Conservation (phyloP, 2,329 filamentous ascomycete species). For the Botrytis tulipae region DNA sequence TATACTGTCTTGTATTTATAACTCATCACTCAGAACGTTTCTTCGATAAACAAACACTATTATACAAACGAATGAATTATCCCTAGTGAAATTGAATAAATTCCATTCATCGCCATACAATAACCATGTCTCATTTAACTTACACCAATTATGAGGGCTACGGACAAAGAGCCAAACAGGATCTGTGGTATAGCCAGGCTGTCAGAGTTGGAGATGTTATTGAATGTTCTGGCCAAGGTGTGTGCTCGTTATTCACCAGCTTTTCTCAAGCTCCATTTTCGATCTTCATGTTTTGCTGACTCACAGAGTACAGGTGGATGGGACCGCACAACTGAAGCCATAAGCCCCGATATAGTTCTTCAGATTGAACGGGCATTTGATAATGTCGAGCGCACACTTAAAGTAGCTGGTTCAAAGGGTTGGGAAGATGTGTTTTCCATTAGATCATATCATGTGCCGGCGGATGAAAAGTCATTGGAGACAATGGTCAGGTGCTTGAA, state of each 20-base stretch:
- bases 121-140: background rate
- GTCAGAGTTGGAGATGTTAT: slow-evolving; percentile 49
- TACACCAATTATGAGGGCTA: background rate
- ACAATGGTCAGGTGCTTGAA: background rate
- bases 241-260: background rate
- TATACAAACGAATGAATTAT: background rate
- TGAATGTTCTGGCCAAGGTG: slow-evolving; percentile 49
- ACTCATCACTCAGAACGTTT: background rate
- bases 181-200: slow-evolving; percentile 45
- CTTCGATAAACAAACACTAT: background rate
- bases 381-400: slow-evolving; percentile 49
- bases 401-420: slow-evolving; percentile 53
- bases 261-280: background rate
- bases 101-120: background rate
- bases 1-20: background rate
- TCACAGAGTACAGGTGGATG: slow-evolving; percentile 38
- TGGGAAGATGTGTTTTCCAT: slow-evolving; percentile 55
- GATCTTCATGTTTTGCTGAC: background rate
- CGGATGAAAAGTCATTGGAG: slow-evolving; percentile 33
- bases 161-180: background rate
- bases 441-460: slow-evolving; percentile 46
- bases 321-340: slow-evolving; percentile 32
- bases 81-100: too few relatives aligned
- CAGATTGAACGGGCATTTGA: slow-evolving; percentile 54
- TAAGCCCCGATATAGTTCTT: slow-evolving; percentile 42